Base-by-base conservation (phyloP, 306 rosid species). In the Acacia crassicarpa region DNA sequence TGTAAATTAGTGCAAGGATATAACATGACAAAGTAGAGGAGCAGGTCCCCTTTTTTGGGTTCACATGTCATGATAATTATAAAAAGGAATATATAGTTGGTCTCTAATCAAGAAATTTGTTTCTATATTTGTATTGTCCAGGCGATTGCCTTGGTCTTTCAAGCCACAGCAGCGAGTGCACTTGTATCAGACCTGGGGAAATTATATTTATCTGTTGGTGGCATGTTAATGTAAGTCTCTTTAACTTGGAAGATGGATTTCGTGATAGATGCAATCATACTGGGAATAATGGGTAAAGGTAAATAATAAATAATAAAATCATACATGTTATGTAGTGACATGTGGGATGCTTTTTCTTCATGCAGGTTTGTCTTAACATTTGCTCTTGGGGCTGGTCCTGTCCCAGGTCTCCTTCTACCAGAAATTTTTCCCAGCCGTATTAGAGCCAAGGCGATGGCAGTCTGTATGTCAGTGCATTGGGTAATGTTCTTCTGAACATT, bases 301-400 rank as follows among this genome's bases (percentile, higher is more conserved):
- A 78, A 49, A 75, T n/a, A 70, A 7, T 33, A 78, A 49, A 75
- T n/a, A 70, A 7, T 66, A 16, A 13, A 63, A 63, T 30, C 19
- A 68, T 19, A 1, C 66, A 67, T 72, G 68, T 73, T 32, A 72
- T 67, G 59, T 77, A 61, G 51, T 67, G 63, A 61, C 67, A 9
- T 27, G 44, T 78, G 61, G 22, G 78, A 51, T 40, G 44, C 80
- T 74, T 81, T 75, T 33, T 66, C 62, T 73, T 76, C 63, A 8
- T 86, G 89, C 98, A 95, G 99, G 90, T 95, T 91, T 75, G 99
- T 95, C 85, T 86, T 95, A 0, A 88, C 95, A 67, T 95, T 95
- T 87, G 93, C 99, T 73, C 92, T 93, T 0, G 99, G 99, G 80
- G 99, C 99, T 79, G 99, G 99, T 80, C 99, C 99, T 69, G 99